Base-by-base conservation (phyloP, 2,329 filamentous ascomycete species). In the Harringtonia lauricola region DNA sequence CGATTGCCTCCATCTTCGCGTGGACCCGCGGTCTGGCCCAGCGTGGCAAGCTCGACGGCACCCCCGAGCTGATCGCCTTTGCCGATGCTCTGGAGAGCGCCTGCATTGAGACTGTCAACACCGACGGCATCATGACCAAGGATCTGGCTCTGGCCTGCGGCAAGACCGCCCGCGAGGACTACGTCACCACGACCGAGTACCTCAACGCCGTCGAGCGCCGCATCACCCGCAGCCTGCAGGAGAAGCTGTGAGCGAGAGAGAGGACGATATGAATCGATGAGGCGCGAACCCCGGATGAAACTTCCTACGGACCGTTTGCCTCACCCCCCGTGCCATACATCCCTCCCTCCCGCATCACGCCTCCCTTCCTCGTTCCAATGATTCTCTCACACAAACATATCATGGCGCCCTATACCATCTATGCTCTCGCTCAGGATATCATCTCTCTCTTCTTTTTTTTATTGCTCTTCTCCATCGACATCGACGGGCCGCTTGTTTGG, bases 101-200 rank as follows among this genome's bases (percentile, higher is more conserved):
- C 31, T 95, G 92, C 64, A 74, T 95, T 47, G 88, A 96, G 64
- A 90, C 90, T 22, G 92, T 98, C 54, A 86, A 96, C 62, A 65
- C 85, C 47, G 90, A 96, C 60, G 86, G 86, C 50, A 84, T 96
- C 70, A 98, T 96, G 92, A 98, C 92, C 64, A 98, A 98, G 80
- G 92, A 98, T 66, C 69, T 98, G 56, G 92, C 92, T n/a, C 77
- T 96, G 47, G 85, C 89, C 39, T 92, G 86, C 63, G 92, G 92
- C 57, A 89, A 89, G 74, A 88, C 83, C 57, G 82, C 77, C 49
- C 78, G 86, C 53, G 78, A 78, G 56, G 82, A 86, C 59, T 96
- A 89, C 68, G 92, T 94, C 54, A 95, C 88, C 42, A 96, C 90
- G 46, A 77, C 73, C 54, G 84, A 94, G 70, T 98, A 96, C 71